These are phyloP conservation scores for Arthroderma uncinatum DNA, from an alignment of 2,329 filamentous ascomycete genomes.

Conservation along the genomic window DNA sequence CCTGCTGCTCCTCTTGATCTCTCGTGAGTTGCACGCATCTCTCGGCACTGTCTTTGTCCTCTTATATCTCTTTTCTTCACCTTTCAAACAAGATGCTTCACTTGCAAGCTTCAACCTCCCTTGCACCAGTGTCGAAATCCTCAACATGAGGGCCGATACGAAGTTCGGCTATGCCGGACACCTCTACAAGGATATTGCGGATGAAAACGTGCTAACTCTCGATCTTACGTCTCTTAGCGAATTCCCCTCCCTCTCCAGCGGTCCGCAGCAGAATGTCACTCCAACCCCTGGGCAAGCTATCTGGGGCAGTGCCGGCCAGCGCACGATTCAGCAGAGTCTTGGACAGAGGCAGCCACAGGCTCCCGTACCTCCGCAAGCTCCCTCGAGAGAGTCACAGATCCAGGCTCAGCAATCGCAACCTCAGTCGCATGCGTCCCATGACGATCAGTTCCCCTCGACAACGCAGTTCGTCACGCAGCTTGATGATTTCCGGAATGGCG, in stretches of 20 bases:
- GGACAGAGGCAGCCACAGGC: constrained; percentile 42
- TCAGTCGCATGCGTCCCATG: constrained; percentile 38
- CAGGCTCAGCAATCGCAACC: constrained; percentile 34
- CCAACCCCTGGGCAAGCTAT: constrained; percentile 44
- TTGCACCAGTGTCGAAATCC: neutral
- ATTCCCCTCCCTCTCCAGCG: constrained; percentile 50
- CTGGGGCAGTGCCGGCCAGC: constrained; percentile 48
- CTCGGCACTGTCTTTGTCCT: neutral
- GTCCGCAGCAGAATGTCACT: constrained; percentile 43
- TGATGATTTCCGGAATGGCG: constrained; percentile 48
- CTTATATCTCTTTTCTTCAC: neutral
- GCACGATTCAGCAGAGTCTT: constrained; percentile 42
- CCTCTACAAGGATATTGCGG: neutral
- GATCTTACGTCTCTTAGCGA: constrained; percentile 37
- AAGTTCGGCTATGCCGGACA: neutral
- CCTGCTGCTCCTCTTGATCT: constrained; percentile 44
- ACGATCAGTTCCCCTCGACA: constrained; percentile 37
- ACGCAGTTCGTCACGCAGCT: constrained; percentile 42
- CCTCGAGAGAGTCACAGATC: constrained; percentile 31
- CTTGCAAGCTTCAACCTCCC: neutral
- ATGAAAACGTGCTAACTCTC: constrained; percentile 9
- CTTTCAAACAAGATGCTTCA: neutral
- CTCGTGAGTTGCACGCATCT: constrained; percentile 39
- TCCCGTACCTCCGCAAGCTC: constrained; percentile 30
- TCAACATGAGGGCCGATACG: neutral